These are phyloP conservation scores for Spinellus fusiger DNA, from an alignment of 192 early-diverging fungal species.

Conservation along the genomic window DNA sequence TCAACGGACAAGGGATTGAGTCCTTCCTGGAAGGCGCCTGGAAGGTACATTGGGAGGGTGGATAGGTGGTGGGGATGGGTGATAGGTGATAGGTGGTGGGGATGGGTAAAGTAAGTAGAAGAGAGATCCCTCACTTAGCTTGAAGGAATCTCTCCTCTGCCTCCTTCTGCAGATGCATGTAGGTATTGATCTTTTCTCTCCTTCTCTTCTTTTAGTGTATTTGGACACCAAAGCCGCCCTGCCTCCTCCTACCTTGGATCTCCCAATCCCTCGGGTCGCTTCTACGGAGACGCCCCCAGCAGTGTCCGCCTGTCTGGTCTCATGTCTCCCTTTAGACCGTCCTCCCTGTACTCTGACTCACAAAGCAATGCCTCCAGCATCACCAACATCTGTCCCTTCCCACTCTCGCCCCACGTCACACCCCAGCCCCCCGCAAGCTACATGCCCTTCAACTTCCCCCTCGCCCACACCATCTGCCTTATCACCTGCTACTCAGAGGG, in stretches of 20 bases:
- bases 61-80: slow-evolving; percentile 63
- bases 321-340: not conserved
- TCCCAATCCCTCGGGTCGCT: not conserved
- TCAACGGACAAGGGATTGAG: slow-evolving; percentile 1
- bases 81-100: slow-evolving; percentile 42
- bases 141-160: too few relatives aligned
- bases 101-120: slow-evolving; percentile 32
- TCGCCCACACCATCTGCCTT: slow-evolving; percentile 62
- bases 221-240: not conserved
- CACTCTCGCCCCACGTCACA: slow-evolving; percentile 28
- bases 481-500: slow-evolving; percentile 93
- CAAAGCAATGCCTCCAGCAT: not conserved
- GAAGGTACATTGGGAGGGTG: slow-evolving; percentile 11
- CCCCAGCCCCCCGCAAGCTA: slow-evolving; percentile 35
- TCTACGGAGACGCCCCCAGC: not conserved
- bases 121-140: too few relatives aligned
- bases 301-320: not conserved
- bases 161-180: too few relatives aligned
- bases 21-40: slow-evolving; percentile 7
- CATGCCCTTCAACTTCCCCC: slow-evolving; percentile 47
- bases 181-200: too few relatives aligned
- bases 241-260: not conserved
- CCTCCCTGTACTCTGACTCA: not conserved
- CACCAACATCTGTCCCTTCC: slow-evolving; percentile 16
- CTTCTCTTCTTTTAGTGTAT: not conserved